Conservation (phyloP, 306 rosid species). For the Aeschynomene evenia region DNA sequence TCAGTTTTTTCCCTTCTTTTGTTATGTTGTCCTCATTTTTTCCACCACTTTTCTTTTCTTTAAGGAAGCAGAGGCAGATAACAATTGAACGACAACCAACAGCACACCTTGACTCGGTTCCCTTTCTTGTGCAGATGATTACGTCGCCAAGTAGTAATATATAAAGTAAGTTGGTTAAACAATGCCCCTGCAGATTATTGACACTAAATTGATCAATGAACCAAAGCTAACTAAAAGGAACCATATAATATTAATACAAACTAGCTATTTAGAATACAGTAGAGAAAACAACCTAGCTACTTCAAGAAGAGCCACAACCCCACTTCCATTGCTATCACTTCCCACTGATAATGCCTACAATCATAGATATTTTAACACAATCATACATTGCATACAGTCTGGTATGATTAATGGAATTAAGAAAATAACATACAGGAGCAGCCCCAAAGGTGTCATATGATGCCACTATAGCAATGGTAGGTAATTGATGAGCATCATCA, state of each 20-base stretch:
- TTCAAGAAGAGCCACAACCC: slow-evolving; percentile 94
- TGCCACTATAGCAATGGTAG: slow-evolving; percentile 96
- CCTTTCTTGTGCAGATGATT: slow-evolving; percentile 92
- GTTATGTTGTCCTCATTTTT: neutral
- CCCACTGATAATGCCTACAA: slow-evolving; percentile 91
- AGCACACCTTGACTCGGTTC: slow-evolving; percentile 73
- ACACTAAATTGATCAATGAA: slow-evolving; percentile 26
- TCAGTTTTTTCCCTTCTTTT: neutral
- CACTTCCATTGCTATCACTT: slow-evolving; percentile 98
- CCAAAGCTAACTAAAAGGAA: slow-evolving; percentile 4
- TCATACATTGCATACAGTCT: slow-evolving; percentile 24
- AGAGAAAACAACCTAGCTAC: slow-evolving; percentile 93
- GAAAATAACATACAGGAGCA: slow-evolving; percentile 76
- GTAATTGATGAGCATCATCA: slow-evolving; percentile 86
- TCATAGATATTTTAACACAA: slow-evolving; percentile 33
- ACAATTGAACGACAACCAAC: neutral
- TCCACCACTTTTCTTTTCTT: slow-evolving; percentile 11
- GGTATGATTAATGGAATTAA: slow-evolving; percentile 20
- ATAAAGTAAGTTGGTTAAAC: slow-evolving; percentile 88
- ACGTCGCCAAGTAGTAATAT: slow-evolving; percentile 82
- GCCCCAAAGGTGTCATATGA: slow-evolving; percentile 99
- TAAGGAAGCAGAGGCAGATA: slow-evolving; percentile 13
- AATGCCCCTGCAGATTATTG: slow-evolving; percentile 66
- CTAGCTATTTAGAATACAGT: slow-evolving; percentile 82
- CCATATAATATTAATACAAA: neutral